Percentiles rank a stretch among this genome's conserved stretches.
These are phyloP conservation scores for Phycomyces nitens DNA, from an alignment of 192 early-diverging fungal genomes.

Conservation along the genomic window DNA sequence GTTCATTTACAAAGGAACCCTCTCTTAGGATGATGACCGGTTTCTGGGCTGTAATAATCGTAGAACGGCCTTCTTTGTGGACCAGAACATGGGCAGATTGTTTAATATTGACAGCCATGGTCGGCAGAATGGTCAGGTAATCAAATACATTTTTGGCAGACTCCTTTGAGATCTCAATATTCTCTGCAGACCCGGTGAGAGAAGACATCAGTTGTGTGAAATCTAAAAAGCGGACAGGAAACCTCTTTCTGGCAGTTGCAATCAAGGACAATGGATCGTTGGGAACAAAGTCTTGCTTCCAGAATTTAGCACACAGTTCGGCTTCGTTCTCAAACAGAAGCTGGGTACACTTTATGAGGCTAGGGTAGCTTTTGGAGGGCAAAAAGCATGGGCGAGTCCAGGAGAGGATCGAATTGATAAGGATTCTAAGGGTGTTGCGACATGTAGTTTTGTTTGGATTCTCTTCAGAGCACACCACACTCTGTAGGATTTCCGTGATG, in stretches of 20 bases:
- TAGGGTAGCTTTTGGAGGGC: conserved; percentile 14
- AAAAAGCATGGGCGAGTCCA: conserved; percentile 19
- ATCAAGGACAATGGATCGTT: conserved; percentile 11
- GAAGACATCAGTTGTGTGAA: conserved; percentile 16
- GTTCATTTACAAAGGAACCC: neutral
- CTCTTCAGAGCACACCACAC: conserved; percentile 7
- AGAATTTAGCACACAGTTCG: conserved; percentile 21
- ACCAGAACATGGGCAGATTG: conserved; percentile 2
- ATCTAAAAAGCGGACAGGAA: conserved; percentile 20
- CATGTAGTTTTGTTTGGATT: conserved; percentile 11
- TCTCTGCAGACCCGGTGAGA: conserved; percentile 6
- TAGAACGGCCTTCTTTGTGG: neutral
- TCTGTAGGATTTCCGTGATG: conserved; percentile 6
- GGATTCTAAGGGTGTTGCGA: neutral
- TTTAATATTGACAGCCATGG: conserved; percentile 12
- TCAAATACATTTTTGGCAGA: conserved; percentile 23
- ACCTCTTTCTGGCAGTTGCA: conserved; percentile 17
- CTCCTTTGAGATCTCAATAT: neutral
- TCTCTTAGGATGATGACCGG: conserved; percentile 1
- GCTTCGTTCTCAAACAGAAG: conserved; percentile 13
- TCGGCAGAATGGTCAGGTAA: conserved; percentile 4
- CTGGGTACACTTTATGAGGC: conserved; percentile 7
- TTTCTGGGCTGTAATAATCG: conserved; percentile 1
- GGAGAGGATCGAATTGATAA: conserved; percentile 12
- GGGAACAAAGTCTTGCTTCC: conserved; percentile 13